Conservation (phyloP, 2,329 filamentous ascomycete species). For the Sporothrix schenckii region DNA sequence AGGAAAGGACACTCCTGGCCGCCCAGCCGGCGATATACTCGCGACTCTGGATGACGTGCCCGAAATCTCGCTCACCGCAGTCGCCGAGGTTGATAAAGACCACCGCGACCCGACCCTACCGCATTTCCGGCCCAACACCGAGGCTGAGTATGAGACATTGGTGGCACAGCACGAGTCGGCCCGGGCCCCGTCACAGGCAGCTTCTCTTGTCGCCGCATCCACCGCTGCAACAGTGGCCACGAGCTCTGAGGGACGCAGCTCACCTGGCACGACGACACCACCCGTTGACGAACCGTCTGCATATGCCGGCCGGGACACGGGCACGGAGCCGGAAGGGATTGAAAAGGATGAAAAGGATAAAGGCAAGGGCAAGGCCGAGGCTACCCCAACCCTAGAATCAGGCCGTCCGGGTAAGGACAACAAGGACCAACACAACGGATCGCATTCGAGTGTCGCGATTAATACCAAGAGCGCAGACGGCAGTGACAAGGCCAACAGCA, state of each 20-base stretch:
- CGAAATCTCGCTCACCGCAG: slow-evolving; percentile 18
- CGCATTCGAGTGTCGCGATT: too few species aligned
- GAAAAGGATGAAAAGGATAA: background rate
- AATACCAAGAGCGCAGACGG: background rate
- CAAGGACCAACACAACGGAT: background rate
- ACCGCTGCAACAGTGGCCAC: slow-evolving; percentile 32
- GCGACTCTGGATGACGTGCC: background rate
- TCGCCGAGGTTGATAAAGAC: slow-evolving; percentile 31
- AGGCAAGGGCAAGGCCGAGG: slow-evolving; percentile 29
- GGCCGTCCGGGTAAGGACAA: background rate
- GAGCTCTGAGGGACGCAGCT: slow-evolving; percentile 29
- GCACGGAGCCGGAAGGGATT: too few species aligned
- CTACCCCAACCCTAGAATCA: background rate
- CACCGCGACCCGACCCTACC: slow-evolving; percentile 66
- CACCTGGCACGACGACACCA: slow-evolving; percentile 6
- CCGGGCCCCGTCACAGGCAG: slow-evolving; percentile 26
- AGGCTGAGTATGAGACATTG: slow-evolving; percentile 29
- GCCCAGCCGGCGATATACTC: background rate
- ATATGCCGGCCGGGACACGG: background rate
- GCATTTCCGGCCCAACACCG: slow-evolving; percentile 66
- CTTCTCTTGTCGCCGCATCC: slow-evolving; percentile 20
- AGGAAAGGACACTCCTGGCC: background rate
- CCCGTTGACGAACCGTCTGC: background rate
- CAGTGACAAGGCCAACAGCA: background rate
- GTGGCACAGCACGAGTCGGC: background rate